Conservation (phyloP, 2,329 filamentous ascomycete species). For the Epichloe sibirici region DNA sequence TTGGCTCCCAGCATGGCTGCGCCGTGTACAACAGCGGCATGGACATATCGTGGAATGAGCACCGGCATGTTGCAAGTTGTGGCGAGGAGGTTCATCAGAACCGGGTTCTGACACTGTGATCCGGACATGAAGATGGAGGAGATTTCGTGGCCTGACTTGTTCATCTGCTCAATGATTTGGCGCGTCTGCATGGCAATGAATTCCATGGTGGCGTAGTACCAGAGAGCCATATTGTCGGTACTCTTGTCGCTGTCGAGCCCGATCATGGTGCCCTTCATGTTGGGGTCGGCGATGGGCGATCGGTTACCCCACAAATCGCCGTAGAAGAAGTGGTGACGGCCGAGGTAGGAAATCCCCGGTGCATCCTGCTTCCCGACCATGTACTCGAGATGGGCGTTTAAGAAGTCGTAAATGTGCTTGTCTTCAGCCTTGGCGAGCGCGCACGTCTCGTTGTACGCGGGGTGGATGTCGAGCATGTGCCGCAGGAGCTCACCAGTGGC, state of each 20-base stretch:
- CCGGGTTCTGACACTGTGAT: slow-evolving; percentile 89
- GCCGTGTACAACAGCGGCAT: slow-evolving; percentile 93
- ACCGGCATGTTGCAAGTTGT: slow-evolving; percentile 88
- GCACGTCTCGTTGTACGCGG: slow-evolving; percentile 70
- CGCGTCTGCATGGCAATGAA: slow-evolving; percentile 96
- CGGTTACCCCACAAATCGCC: slow-evolving; percentile 96
- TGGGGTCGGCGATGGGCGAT: slow-evolving; percentile 81
- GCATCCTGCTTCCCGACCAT: slow-evolving; percentile 57
- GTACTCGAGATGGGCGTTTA: slow-evolving; percentile 76
- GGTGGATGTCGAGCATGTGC: slow-evolving; percentile 90
- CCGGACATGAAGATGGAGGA: slow-evolving; percentile 97
- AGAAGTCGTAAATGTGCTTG: slow-evolving; percentile 86
- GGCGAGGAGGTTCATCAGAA: slow-evolving; percentile 84
- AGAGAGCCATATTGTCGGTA: slow-evolving; percentile 73
- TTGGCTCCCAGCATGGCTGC: slow-evolving; percentile 97
- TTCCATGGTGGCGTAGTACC: slow-evolving; percentile 95
- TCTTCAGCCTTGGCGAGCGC: slow-evolving; percentile 71
- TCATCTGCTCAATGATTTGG: slow-evolving; percentile 93
- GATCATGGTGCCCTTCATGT: slow-evolving; percentile 83
- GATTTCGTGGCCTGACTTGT: slow-evolving; percentile 75
- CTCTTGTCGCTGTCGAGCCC: slow-evolving; percentile 80
- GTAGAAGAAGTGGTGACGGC: slow-evolving; percentile 95
- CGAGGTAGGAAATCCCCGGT: slow-evolving; percentile 72
- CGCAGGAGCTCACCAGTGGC: slow-evolving; percentile 91
- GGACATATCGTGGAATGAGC: slow-evolving; percentile 83